These are phyloP conservation scores for Leccinum subgranulosum DNA, from an alignment of 768 basidiomycete species.

Conservation along the genomic window DNA sequence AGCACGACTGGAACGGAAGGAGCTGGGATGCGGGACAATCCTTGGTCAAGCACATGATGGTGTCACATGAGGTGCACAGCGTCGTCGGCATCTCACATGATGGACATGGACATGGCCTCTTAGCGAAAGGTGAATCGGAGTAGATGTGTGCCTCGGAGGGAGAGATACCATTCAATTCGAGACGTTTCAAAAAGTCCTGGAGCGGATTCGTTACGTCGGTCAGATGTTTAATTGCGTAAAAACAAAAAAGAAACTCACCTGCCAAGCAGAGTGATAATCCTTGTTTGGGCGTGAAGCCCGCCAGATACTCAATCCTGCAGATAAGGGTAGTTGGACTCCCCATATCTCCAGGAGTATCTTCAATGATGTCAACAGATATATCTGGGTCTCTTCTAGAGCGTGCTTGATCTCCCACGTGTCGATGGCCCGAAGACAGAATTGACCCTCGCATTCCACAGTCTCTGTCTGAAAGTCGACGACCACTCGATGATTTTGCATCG, in stretches of 20 bases:
- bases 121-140: background rate
- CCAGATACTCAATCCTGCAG: background rate
- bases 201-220: background rate
- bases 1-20: background rate
- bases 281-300: no score
- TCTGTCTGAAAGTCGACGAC: background rate
- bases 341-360: background rate
- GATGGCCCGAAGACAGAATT: background rate
- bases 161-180: background rate
- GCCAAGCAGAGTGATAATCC: background rate
- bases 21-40: background rate
- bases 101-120: background rate
- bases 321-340: background rate
- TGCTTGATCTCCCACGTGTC: background rate
- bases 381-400: background rate
- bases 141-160: background rate
- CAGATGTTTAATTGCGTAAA: background rate
- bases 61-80: background rate
- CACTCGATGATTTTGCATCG: background rate
- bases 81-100: background rate
- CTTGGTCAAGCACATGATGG: background rate
- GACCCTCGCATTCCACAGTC: background rate
- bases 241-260: background rate
- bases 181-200: background rate
- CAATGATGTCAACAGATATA: background rate